Evolutionary conservation across 1,284 basidiomycete genomes (phyloP).

Genomic region (Sporisorium exsertum): DNA sequence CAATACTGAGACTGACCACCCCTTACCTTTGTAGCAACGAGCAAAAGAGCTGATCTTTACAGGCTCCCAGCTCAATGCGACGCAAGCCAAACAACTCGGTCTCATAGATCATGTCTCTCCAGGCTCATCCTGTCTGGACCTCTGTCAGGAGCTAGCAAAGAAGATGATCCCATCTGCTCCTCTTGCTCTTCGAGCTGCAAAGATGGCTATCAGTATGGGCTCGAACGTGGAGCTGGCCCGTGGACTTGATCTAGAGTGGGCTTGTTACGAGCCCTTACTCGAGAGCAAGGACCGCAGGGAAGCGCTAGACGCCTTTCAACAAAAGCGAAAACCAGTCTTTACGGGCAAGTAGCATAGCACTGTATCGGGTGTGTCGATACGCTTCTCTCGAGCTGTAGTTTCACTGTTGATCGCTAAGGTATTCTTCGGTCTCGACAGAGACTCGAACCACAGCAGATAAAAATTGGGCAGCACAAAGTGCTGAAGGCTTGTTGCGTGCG

Average conservation of each 20-base stretch:
- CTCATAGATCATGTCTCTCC: conserved; percentile 23
- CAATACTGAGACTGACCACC: neutral
- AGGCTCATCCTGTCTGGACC: conserved; percentile 13
- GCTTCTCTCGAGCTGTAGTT: too few species aligned
- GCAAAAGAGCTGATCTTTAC: conserved; percentile 38
- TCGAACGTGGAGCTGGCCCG: conserved; percentile 23
- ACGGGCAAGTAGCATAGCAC: conserved; percentile 19
- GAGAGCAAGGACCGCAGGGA: conserved; percentile 21
- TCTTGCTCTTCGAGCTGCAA: conserved; percentile 86
- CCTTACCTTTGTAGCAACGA: neutral
- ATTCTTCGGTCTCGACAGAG: too few species aligned
- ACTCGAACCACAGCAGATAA: too few species aligned
- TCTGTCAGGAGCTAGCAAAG: conserved; percentile 13
- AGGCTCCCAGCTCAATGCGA: conserved; percentile 14
- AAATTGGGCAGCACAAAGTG: too few species aligned
- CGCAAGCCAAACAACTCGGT: conserved; percentile 21
- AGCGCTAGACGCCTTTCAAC: conserved; percentile 28
- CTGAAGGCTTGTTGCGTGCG: too few species aligned
- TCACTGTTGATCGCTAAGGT: too few species aligned
- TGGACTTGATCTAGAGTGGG: conserved; percentile 22
- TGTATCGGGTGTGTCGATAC: too few species aligned
- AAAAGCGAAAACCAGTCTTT: conserved; percentile 32
- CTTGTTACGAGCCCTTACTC: conserved; percentile 29
- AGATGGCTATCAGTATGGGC: conserved; percentile 76
- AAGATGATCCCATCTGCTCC: conserved; percentile 75